These are phyloP conservation scores for Stentor coeruleus DNA, from an alignment of 73 alveolate species.

Conservation along the genomic window DNA sequence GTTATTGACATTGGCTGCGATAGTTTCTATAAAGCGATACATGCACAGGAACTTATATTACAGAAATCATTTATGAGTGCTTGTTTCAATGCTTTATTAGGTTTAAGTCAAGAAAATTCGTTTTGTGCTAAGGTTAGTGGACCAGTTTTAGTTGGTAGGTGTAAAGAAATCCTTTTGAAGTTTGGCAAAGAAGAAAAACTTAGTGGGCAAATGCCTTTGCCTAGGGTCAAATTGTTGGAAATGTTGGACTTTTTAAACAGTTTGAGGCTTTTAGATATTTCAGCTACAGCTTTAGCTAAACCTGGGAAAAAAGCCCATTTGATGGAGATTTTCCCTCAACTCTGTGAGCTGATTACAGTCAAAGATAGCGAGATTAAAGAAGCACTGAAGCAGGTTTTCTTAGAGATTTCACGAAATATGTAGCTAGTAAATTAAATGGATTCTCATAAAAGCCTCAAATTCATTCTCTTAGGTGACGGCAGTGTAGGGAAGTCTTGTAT, in stretches of 20 bases:
- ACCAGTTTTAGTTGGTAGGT: slow-evolving; percentile 73
- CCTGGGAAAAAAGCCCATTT: slow-evolving; percentile 72
- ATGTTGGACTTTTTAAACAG: slow-evolving; percentile 64
- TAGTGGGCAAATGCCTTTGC: slow-evolving; percentile 62
- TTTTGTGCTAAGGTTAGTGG: slow-evolving; percentile 70
- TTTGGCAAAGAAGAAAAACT: slow-evolving; percentile 67
- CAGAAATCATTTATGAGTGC: neutral
- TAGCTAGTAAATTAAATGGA: no score
- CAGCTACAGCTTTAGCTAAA: slow-evolving; percentile 50
- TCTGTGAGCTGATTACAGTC: slow-evolving; percentile 70
- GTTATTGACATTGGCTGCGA: slow-evolving; percentile 10
- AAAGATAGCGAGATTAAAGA: slow-evolving; percentile 74
- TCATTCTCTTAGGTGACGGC: slow-evolving; percentile 8
- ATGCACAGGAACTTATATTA: neutral
- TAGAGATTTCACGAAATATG: slow-evolving; percentile 31
- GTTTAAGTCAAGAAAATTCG: slow-evolving; percentile 24
- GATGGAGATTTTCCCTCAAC: slow-evolving; percentile 71
- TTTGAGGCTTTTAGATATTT: slow-evolving; percentile 57
- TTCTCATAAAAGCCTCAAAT: neutral
- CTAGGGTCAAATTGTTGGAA: slow-evolving; percentile 61
- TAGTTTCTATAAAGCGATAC: neutral
- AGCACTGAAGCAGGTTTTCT: slow-evolving; percentile 64
- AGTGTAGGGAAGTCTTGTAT: slow-evolving; percentile 17
- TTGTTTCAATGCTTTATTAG: neutral
- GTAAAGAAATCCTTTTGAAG: slow-evolving; percentile 72